Base-by-base conservation (phyloP, 1,139 yeast genomes). In the Taiozyma sp. region DNA sequence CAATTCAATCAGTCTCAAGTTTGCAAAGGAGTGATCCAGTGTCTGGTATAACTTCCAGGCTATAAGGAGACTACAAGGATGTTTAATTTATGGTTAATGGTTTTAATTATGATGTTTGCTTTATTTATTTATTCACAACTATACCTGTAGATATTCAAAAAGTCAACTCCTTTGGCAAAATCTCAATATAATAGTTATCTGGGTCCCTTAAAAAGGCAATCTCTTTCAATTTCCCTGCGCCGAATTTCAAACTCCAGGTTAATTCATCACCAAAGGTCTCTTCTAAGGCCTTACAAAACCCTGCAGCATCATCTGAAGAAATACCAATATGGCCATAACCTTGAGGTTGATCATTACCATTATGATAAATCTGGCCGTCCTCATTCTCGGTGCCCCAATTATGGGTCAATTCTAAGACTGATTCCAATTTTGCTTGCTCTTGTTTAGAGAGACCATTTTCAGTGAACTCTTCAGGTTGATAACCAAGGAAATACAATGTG, bases 341-440 rank as follows among this genome's bases (percentile, higher is more conserved):
- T 63, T 80, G 84, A 19, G 86, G 83, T 43, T 81, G 77, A 23
- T 83, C 84, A 68, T 91, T 90, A 52, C 97, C 96, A 59, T 84
- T 87, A 69, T 92, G 96, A 70, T 93, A 93, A 50, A 74, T 68
- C 71, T 90, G 88, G 14, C 77, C 76, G 13, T 79, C 75, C 57
- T 92, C 96, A 29, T 73, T 65, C 66, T 93, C 99, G 19, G 98
- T 88, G 30, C 98, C 99, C 84, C 90, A 91, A 71, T 93, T 93
- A 73, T 90, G 95, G 46, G 98, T 92, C 65, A 93, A 76, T 70
- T 93, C 99, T 49, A 93, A 70, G 10, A 93, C 69, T 28, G 93
- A 85, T 66, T 88, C 88, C 53, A 80, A 72, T 45, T 65, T 59
- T 36, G 77, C 68, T 61, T 73, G 78, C 1, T 59, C 63, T 2